Conservation (phyloP, 805 yeast species). For the Scheffersomyces lignosus region DNA sequence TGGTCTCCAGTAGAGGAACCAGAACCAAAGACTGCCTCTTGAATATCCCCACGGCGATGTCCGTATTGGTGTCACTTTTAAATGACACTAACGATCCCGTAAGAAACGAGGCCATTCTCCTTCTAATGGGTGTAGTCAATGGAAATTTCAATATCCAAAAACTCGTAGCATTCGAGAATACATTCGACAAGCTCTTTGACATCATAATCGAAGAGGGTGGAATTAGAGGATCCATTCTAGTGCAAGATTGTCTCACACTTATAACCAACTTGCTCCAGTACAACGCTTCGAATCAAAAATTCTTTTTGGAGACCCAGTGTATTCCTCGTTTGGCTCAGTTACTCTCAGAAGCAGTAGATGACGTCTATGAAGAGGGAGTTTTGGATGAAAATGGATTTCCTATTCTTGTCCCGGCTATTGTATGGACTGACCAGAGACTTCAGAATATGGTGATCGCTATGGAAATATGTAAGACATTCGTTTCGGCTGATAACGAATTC, state of each 20-base stretch:
- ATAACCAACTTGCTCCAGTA: slow-evolving; percentile 71
- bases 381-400: slow-evolving; percentile 16
- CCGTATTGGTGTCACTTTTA: slow-evolving; percentile 63
- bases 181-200: slow-evolving; percentile 78
- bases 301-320: slow-evolving; percentile 83
- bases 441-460: slow-evolving; percentile 66
- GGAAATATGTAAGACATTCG: slow-evolving; percentile 72
- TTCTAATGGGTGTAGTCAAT: slow-evolving; percentile 80
- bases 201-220: slow-evolving; percentile 89
- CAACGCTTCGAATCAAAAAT: slow-evolving; percentile 87
- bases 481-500: slow-evolving; percentile 67
- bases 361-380: slow-evolving; percentile 20
- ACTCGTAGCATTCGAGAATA: slow-evolving; percentile 90
- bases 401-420: slow-evolving; percentile 37
- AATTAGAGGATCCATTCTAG: slow-evolving; percentile 82
- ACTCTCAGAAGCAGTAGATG: slow-evolving; percentile 59
- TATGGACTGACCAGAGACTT: slow-evolving; percentile 77
- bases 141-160: slow-evolving; percentile 87
- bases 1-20: slow-evolving; percentile 72
- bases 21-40: slow-evolving; percentile 74
- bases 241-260: slow-evolving; percentile 83
- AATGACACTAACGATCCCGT: slow-evolving; percentile 67
- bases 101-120: slow-evolving; percentile 80
- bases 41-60: slow-evolving; percentile 74
- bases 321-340: slow-evolving; percentile 62